Percentiles rank a stretch among this genome's conserved stretches.
Evolutionary conservation across 352 stramenopile species (phyloP).

Genomic region (Phytopythium chamaehyphon): DNA sequence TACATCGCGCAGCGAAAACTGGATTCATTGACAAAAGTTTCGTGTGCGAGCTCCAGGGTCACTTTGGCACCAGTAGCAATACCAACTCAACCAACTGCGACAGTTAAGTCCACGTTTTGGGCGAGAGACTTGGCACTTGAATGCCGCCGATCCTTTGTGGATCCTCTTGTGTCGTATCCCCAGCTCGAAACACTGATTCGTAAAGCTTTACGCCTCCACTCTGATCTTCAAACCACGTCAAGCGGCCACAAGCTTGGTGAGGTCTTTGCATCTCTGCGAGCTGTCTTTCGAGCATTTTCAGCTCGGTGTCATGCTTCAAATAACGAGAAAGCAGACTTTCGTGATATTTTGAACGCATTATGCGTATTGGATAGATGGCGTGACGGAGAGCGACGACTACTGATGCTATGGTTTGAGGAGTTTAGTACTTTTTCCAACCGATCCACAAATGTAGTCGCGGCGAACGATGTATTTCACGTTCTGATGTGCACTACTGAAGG

Average conservation of each 20-base stretch:
- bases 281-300: slow-evolving; percentile 33
- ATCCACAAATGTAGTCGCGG: slow-evolving; percentile 22
- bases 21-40: no score
- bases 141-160: slow-evolving; percentile 21
- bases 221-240: neutral
- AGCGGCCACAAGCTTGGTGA: neutral
- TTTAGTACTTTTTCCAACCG: slow-evolving; percentile 24
- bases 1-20: slow-evolving; percentile 7
- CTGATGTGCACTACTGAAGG: slow-evolving; percentile 35
- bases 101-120: slow-evolving; percentile 17
- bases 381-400: slow-evolving; percentile 34
- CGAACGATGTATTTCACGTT: slow-evolving; percentile 20
- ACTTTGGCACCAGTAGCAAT: neutral
- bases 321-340: slow-evolving; percentile 29
- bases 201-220: slow-evolving; percentile 22
- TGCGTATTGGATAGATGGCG: slow-evolving; percentile 49
- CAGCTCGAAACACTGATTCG: slow-evolving; percentile 39
- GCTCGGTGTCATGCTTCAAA: neutral
- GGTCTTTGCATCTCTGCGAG: slow-evolving; percentile 15
- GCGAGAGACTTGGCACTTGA: slow-evolving; percentile 27
- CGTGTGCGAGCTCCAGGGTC: no score
- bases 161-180: slow-evolving; percentile 20
- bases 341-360: slow-evolving; percentile 41
- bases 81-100: neutral
- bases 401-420: slow-evolving; percentile 52